A percentile compares a stretch with the other conserved stretches of the same genome.
Conservation (phyloP, 306 rosid genomes). For the Trichosanthes truncata region DNA sequence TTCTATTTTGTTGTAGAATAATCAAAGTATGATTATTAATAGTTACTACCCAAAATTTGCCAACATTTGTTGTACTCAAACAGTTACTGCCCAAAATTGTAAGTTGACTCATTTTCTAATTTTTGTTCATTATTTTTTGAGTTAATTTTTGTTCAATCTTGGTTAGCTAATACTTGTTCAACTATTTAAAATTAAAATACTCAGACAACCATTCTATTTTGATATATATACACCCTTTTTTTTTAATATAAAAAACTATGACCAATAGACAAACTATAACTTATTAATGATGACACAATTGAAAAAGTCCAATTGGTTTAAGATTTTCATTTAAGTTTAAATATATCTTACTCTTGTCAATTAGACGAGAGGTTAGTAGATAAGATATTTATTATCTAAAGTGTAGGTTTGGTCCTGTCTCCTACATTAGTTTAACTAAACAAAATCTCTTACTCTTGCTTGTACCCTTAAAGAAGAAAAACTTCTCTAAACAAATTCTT, state of each 20-base stretch:
- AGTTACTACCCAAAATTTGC: background rate
- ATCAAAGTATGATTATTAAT: background rate
- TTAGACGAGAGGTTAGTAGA: no score
- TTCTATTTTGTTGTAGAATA: background rate
- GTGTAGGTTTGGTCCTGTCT: background rate
- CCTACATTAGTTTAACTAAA: no score
- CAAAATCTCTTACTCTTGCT: no score
- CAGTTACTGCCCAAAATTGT: no score
- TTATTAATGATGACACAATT: background rate
- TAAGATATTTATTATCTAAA: no score
- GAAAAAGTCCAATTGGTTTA: background rate
- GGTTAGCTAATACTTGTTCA: background rate
- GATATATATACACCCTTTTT: no score
- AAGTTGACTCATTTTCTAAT: background rate
- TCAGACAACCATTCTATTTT: no score
- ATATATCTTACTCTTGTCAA: no score
- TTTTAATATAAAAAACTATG: no score
- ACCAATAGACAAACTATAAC: background rate
- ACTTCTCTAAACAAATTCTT: no score
- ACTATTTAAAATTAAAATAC: background rate
- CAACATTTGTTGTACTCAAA: no score
- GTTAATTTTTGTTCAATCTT: background rate
- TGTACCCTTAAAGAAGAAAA: background rate
- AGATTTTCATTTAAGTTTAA: no score
- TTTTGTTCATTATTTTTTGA: background rate